Evolutionary conservation across 805 yeast genomes (phyloP).

Genomic region (Zygosaccharomyces bisporus): DNA sequence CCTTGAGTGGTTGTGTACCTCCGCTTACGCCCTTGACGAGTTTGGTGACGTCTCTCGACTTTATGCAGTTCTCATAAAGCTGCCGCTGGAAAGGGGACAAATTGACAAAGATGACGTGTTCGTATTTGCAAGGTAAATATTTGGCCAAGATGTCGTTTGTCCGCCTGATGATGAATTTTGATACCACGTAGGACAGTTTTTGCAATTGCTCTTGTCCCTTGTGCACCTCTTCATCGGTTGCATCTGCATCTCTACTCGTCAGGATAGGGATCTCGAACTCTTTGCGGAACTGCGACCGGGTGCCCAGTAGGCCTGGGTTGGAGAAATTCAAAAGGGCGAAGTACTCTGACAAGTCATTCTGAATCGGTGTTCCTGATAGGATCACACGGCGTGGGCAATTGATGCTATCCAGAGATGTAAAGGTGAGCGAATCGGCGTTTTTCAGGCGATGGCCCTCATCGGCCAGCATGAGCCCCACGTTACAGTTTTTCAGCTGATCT

Average conservation of each 20-base stretch:
- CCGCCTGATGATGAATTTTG: constrained; percentile 87
- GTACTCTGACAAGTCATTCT: constrained; percentile 90
- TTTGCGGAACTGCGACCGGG: constrained; percentile 76
- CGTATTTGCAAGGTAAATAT: constrained; percentile 92
- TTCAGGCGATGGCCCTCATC: constrained; percentile 83
- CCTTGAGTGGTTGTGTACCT: constrained; percentile 71
- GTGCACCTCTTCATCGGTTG: constrained; percentile 71
- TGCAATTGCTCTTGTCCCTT: constrained; percentile 65
- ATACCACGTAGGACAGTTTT: constrained; percentile 72
- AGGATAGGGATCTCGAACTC: constrained; percentile 79
- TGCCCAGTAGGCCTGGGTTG: constrained; percentile 88
- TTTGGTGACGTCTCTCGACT: constrained; percentile 71
- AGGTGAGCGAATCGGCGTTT: constrained; percentile 89
- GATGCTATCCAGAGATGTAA: constrained; percentile 78
- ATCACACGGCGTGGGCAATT: constrained; percentile 87
- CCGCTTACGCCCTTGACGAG: constrained; percentile 36
- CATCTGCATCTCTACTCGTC: constrained; percentile 84
- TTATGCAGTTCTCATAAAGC: constrained; percentile 68
- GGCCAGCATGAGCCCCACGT: constrained; percentile 81
- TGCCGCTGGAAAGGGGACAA: constrained; percentile 71
- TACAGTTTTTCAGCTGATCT: constrained; percentile 65
- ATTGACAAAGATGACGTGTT: constrained; percentile 91
- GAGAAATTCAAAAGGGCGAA: constrained; percentile 88
- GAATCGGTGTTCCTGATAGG: constrained; percentile 94
- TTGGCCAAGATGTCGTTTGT: constrained; percentile 93